A percentile compares a stretch with the other conserved stretches of the same genome.
phyloP scores from a whole-genome alignment of 2,329 filamentous ascomycete species.

The Colletotrichum trifolii region DNA sequence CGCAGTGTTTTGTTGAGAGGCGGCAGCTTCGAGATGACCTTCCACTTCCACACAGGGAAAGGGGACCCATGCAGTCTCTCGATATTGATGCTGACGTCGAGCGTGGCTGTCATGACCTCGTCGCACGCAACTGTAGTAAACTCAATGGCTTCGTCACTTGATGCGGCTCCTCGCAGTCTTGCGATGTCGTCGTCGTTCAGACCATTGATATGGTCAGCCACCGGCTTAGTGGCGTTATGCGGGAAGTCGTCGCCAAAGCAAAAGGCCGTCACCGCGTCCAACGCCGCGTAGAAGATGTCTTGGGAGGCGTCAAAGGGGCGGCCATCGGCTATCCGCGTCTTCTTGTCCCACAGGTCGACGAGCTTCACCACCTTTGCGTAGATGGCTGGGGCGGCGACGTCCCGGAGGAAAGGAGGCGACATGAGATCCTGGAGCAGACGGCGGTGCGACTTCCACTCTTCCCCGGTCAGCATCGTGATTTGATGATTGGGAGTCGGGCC shows the following conservation, averaged over 20 bases:
- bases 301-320: constrained; percentile 44
- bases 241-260: constrained; percentile 40
- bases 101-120: not conserved
- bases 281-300: constrained; percentile 44
- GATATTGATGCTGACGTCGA: constrained; percentile 16
- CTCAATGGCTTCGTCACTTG: not conserved
- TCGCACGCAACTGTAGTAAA: constrained; percentile 13
- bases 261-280: constrained; percentile 47
- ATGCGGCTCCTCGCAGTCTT: not conserved
- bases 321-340: constrained; percentile 43
- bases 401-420: constrained; percentile 47
- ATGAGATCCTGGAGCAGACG: constrained; percentile 52
- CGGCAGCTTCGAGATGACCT: constrained; percentile 14
- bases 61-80: constrained; percentile 11
- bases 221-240: constrained; percentile 16
- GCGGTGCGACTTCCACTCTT: constrained; percentile 46
- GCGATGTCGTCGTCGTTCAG: not conserved
- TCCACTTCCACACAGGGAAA: constrained; percentile 12
- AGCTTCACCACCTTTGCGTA: constrained; percentile 45
- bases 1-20: constrained; percentile 11
- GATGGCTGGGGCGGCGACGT: constrained; percentile 47
- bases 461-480: constrained; percentile 43
- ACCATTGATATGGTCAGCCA: constrained; percentile 6
- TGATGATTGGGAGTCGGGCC: constrained; percentile 44
- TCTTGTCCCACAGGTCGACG: constrained; percentile 48